Evolutionary conservation across 225 moss, liverwort and hornwort genomes (phyloP).

Genomic region (Asterella californica): DNA sequence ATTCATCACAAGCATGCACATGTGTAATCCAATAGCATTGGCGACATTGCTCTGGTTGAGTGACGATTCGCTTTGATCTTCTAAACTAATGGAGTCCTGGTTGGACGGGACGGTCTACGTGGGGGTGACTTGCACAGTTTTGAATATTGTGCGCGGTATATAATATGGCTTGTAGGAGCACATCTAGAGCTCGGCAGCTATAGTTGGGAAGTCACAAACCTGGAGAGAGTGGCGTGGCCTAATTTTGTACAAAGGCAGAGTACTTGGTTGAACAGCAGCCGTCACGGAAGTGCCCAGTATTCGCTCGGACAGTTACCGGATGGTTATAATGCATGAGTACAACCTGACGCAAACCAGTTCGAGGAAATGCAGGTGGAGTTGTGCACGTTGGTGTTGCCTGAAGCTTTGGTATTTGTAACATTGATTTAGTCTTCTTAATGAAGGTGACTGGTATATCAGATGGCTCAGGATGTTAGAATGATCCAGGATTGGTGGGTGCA

Average conservation of each 20-base stretch:
- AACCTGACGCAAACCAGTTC: slow-evolving; percentile 9
- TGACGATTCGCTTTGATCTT: slow-evolving; percentile 22
- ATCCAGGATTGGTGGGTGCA: slow-evolving; percentile 24
- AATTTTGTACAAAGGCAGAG: slow-evolving; percentile 33
- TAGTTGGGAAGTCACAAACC: slow-evolving; percentile 16
- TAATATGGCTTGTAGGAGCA: slow-evolving; percentile 17
- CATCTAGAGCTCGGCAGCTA: slow-evolving; percentile 14
- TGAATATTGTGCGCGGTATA: slow-evolving; percentile 26
- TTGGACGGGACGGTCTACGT: slow-evolving; percentile 9
- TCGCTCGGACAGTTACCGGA: slow-evolving; percentile 9
- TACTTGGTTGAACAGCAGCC: slow-evolving; percentile 19
- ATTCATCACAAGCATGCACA: slow-evolving; percentile 84
- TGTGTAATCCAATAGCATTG: slow-evolving; percentile 73
- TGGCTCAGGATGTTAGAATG: slow-evolving; percentile 19
- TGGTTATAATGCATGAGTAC: slow-evolving; percentile 2
- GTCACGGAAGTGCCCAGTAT: slow-evolving; percentile 17
- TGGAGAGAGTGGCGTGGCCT: slow-evolving; percentile 24
- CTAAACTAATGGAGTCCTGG: slow-evolving; percentile 14
- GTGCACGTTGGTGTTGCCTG: slow-evolving; percentile 19
- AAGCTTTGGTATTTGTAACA: slow-evolving; percentile 29
- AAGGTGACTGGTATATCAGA: slow-evolving; percentile 25
- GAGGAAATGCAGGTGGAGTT: slow-evolving; percentile 21
- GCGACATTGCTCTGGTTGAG: slow-evolving; percentile 7
- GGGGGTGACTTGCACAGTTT: slow-evolving; percentile 24
- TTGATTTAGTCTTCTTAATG: slow-evolving; percentile 24